Evolutionary conservation across 2,329 filamentous ascomycete species (phyloP).

Genomic region (Penicillium sp.): DNA sequence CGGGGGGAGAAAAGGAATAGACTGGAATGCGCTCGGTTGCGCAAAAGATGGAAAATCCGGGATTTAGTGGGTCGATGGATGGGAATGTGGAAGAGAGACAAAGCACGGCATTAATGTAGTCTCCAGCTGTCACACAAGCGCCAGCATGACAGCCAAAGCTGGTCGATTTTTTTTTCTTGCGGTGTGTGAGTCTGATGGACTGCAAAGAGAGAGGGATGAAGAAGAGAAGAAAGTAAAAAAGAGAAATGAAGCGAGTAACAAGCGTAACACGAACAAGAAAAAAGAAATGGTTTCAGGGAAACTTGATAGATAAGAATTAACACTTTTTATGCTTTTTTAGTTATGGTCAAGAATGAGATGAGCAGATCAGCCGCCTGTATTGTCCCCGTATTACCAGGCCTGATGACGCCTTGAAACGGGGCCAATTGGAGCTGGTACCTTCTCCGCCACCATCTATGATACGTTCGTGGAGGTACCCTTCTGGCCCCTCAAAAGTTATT

Average conservation of each 20-base stretch:
- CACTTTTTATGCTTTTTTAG: background rate
- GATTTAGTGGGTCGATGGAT: constrained; percentile 37
- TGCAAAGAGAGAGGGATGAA: background rate
- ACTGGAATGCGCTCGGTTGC: constrained; percentile 36
- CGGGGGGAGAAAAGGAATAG: background rate
- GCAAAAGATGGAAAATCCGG: constrained; percentile 23
- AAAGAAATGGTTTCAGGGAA: constrained; percentile 3
- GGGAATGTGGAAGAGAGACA: constrained; percentile 38
- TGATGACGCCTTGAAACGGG: background rate
- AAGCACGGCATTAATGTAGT: constrained; percentile 36
- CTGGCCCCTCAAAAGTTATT: background rate
- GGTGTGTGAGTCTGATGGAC: background rate
- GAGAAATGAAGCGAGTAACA: background rate
- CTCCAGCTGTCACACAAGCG: constrained; percentile 40
- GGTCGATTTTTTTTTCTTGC: constrained; percentile 5
- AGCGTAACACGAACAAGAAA: constrained; percentile 8
- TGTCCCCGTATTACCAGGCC: background rate
- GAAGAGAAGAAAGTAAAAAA: constrained; percentile 9
- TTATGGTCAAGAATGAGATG: background rate
- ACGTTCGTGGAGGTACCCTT: background rate
- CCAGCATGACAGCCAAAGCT: constrained; percentile 32
- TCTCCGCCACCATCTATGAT: background rate
- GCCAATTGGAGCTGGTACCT: background rate
- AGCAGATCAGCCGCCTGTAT: constrained; percentile 15
- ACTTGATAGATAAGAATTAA: constrained; percentile 21